Percentiles rank a stretch among this genome's conserved stretches.
phyloP scores from a whole-genome alignment of 192 early-diverging fungal species.

The Entophlyctis helioformis region DNA sequence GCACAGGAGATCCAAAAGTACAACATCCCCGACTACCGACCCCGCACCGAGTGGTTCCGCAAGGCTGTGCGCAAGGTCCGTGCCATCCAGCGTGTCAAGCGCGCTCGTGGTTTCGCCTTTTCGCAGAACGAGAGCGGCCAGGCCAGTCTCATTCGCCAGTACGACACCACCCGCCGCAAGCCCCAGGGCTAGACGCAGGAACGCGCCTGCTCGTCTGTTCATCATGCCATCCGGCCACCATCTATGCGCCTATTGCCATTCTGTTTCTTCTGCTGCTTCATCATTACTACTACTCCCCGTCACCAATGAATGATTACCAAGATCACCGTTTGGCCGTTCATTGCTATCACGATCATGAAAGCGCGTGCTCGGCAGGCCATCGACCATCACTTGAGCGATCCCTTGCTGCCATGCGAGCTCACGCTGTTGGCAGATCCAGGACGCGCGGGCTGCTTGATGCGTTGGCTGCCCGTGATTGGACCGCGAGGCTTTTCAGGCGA shows the following conservation, averaged over 20 bases:
- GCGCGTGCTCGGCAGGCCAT: not conserved
- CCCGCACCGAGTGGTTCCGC: constrained; percentile 94
- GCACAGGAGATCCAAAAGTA: constrained; percentile 99
- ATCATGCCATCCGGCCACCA: too few relatives aligned
- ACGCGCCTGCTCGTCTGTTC: too few relatives aligned
- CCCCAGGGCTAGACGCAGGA: too few relatives aligned
- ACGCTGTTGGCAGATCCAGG: constrained; percentile 17
- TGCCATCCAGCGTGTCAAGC: constrained; percentile 76
- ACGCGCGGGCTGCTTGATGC: constrained; percentile 13
- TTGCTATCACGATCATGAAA: not conserved
- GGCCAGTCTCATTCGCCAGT: constrained; percentile 65
- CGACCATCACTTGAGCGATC: constrained; percentile 4
- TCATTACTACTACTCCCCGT: not conserved
- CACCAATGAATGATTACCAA: too few relatives aligned
- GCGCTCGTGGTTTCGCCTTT: constrained; percentile 93
- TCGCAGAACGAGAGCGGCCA: constrained; percentile 94
- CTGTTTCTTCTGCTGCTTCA: not conserved
- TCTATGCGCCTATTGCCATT: too few relatives aligned
- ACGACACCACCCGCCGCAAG: constrained; percentile 63
- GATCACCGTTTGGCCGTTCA: not conserved
- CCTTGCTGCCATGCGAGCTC: constrained; percentile 10
- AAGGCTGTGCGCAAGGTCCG: constrained; percentile 96
- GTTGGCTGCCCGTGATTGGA: constrained; percentile 22
- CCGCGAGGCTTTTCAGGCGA: constrained; percentile 3
- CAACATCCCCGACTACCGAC: constrained; percentile 97